phyloP scores from a whole-genome alignment of 129 eudicot species.

The Flaveria robusta region DNA sequence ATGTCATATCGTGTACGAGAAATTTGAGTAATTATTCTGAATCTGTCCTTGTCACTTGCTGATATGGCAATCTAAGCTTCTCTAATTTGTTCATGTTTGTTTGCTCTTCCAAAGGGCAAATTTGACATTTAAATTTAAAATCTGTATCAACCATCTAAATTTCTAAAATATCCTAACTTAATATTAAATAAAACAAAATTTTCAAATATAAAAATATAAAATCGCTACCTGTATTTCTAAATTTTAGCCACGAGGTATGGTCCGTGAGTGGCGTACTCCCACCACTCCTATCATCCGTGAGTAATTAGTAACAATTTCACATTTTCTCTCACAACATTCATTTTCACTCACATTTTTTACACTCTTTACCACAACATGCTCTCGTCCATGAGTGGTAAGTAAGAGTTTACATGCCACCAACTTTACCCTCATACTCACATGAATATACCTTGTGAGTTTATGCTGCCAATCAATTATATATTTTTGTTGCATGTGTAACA shows the following conservation, averaged over 20 bases:
- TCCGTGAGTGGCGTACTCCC: too few species aligned
- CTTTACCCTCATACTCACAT: too few species aligned
- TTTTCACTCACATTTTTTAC: too few species aligned
- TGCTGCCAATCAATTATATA: not conserved
- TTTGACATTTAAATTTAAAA: not conserved
- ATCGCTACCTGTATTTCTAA: not conserved
- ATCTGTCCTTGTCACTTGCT: slow-evolving; percentile 26
- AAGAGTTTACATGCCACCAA: too few species aligned
- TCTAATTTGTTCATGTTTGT: slow-evolving; percentile 26
- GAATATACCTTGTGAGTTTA: not conserved
- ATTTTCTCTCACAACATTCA: too few species aligned
- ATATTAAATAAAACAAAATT: not conserved
- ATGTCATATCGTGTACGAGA: slow-evolving; percentile 26
- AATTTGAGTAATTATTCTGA: slow-evolving; percentile 21
- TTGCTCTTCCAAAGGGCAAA: slow-evolving; percentile 13
- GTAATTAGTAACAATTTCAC: too few species aligned
- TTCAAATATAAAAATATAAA: not conserved
- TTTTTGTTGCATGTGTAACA: too few species aligned
- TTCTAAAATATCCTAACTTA: not conserved
- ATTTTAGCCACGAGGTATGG: too few species aligned
- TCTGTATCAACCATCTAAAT: not conserved
- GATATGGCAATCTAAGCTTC: slow-evolving; percentile 26
- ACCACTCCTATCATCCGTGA: too few species aligned
- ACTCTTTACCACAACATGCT: too few species aligned
- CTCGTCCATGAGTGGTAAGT: too few species aligned